These are phyloP conservation scores for Zygosaccharomyces pseudorouxii DNA, from an alignment of 805 yeast species.

Conservation along the genomic window DNA sequence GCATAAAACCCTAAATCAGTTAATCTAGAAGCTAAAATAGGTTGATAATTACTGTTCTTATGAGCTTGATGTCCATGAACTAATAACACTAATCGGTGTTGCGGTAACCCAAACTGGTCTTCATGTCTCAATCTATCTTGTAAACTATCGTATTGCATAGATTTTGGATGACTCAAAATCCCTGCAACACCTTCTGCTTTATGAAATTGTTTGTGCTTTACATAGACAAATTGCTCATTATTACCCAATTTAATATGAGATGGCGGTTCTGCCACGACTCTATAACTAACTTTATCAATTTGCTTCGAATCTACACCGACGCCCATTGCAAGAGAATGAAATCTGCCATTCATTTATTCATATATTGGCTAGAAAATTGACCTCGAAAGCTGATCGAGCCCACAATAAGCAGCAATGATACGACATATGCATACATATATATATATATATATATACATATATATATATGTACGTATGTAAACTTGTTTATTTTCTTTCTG, in stretches of 20 bases:
- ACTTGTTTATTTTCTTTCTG: neutral
- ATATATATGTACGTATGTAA: neutral
- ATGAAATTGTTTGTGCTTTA: constrained; percentile 23
- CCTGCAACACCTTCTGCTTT: constrained; percentile 35
- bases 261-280: constrained; percentile 12
- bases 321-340: constrained; percentile 3
- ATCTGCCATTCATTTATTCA: neutral
- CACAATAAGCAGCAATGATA: neutral
- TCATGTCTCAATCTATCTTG: constrained; percentile 17
- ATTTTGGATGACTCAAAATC: constrained; percentile 35
- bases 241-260: constrained; percentile 11
- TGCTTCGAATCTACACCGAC: constrained; percentile 8
- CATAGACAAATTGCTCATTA: constrained; percentile 20
- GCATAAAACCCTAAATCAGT: constrained; percentile 61
- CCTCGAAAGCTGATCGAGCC: neutral
- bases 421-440: no score
- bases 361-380: neutral
- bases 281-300: constrained; percentile 11
- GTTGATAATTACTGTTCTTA: constrained; percentile 71
- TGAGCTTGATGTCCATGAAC: constrained; percentile 88
- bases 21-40: constrained; percentile 53
- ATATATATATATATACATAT: neutral
- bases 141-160: constrained; percentile 20
- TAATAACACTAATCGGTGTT: constrained; percentile 52
- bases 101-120: constrained; percentile 26